A percentile compares a stretch with the other conserved stretches of the same genome.
Conservation (phyloP, 805 yeast genomes). For the Candida multigemmis region DNA sequence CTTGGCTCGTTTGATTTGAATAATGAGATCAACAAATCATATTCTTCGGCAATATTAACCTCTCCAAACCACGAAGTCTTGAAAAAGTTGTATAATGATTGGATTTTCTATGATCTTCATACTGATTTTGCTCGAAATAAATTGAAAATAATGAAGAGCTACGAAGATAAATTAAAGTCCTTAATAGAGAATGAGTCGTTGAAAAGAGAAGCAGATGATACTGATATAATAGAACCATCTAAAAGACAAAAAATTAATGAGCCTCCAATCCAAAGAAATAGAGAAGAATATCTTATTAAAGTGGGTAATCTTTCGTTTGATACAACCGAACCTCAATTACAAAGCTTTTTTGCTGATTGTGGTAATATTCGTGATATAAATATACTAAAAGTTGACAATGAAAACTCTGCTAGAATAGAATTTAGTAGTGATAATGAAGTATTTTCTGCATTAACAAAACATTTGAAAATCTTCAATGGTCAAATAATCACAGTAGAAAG, state of each 20-base stretch:
- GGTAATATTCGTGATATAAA: constrained; percentile 40
- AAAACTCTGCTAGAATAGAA: constrained; percentile 46
- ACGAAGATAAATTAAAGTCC: no score
- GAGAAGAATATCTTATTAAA: constrained; percentile 55
- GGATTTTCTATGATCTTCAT: no score
- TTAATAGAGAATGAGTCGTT: no score
- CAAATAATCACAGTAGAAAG: constrained; percentile 36
- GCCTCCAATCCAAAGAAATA: constrained; percentile 25
- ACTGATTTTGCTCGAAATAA: no score
- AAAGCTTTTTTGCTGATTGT: constrained; percentile 47
- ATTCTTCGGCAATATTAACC: no score
- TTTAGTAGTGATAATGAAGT: constrained; percentile 39
- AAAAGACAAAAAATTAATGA: constrained; percentile 4
- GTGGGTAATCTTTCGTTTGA: constrained; percentile 38
- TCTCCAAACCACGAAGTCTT: no score
- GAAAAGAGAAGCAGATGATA: neutral
- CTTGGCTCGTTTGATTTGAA: no score
- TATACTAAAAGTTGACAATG: constrained; percentile 6
- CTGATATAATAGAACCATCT: neutral
- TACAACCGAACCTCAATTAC: constrained; percentile 28
- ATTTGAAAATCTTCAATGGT: constrained; percentile 38
- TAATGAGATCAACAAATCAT: no score
- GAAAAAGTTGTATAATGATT: no score
- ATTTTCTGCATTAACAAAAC: constrained; percentile 52
- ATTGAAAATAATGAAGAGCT: no score